Evolutionary conservation across 2,329 filamentous ascomycete species (phyloP).

Genomic region (Colletotrichum salicis): DNA sequence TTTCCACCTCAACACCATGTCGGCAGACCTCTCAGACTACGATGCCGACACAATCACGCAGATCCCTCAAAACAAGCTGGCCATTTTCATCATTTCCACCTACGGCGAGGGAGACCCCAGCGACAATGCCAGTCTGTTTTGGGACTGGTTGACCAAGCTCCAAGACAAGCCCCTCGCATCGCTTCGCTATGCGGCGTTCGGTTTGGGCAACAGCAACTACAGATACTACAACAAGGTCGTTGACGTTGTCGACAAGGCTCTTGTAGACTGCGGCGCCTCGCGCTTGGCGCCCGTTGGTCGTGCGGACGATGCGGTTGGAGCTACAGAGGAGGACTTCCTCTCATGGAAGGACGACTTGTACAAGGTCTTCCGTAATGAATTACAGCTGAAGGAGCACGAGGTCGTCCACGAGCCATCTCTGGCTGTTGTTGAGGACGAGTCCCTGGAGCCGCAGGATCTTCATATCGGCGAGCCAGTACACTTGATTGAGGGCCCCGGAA

Average conservation of each 20-base stretch:
- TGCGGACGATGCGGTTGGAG: slow-evolving; percentile 46
- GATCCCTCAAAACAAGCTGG: slow-evolving; percentile 41
- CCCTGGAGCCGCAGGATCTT: slow-evolving; percentile 35
- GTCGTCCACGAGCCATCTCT: slow-evolving; percentile 38
- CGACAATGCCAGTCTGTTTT: slow-evolving; percentile 48
- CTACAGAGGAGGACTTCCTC: slow-evolving; percentile 50
- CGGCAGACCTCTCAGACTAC: slow-evolving; percentile 59
- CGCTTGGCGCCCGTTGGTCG: slow-evolving; percentile 42
- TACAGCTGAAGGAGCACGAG: slow-evolving; percentile 40
- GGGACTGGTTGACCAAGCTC: slow-evolving; percentile 41
- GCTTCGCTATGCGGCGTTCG: slow-evolving; percentile 49
- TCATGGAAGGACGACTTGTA: slow-evolving; percentile 47
- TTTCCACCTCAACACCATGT: slow-evolving; percentile 52
- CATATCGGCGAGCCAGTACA: slow-evolving; percentile 39
- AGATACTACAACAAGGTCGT: slow-evolving; percentile 51
- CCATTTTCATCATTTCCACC: slow-evolving; percentile 50
- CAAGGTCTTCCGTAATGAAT: slow-evolving; percentile 30
- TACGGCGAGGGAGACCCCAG: slow-evolving; percentile 55
- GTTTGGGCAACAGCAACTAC: slow-evolving; percentile 53
- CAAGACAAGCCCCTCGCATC: slow-evolving; percentile 32
- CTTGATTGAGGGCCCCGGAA: slow-evolving; percentile 17
- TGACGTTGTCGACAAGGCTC: slow-evolving; percentile 41
- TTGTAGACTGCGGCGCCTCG: slow-evolving; percentile 42
- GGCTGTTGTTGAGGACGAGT: slow-evolving; percentile 37
- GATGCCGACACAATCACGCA: slow-evolving; percentile 51